Evolutionary conservation across 306 rosid species (phyloP).

Genomic region (Rosa lucieae): DNA sequence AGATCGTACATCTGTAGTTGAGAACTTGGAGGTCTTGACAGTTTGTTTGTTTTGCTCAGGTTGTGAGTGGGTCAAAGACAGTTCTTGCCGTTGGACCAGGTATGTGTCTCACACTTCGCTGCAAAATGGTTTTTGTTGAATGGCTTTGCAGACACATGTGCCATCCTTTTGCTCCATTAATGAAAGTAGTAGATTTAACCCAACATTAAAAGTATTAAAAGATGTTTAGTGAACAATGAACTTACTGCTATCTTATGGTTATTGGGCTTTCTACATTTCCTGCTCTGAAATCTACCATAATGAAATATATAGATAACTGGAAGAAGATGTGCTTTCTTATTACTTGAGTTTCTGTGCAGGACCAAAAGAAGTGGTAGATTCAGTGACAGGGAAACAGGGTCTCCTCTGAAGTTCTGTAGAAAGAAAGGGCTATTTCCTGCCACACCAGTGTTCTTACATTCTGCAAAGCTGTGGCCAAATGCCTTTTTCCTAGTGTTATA

Average conservation of each 20-base stretch:
- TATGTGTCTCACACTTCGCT: constrained; percentile 28
- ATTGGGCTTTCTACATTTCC: background rate
- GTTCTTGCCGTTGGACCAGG: constrained; percentile 98
- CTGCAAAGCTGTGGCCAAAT: background rate
- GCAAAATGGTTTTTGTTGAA: background rate
- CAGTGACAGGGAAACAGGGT: constrained; percentile 68
- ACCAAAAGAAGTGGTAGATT: constrained; percentile 60
- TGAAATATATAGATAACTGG: background rate
- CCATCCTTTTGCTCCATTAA: background rate
- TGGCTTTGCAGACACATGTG: background rate
- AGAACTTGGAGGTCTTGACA: background rate
- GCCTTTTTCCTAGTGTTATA: background rate
- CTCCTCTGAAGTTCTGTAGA: constrained; percentile 51
- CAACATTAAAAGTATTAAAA: background rate
- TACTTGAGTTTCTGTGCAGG: constrained; percentile 45
- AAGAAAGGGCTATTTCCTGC: constrained; percentile 13
- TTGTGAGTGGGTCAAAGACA: constrained; percentile 76
- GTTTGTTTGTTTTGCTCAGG: constrained; percentile 44
- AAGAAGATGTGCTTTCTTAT: background rate
- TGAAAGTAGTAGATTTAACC: background rate
- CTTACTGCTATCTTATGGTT: background rate
- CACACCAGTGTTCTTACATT: background rate
- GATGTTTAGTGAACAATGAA: background rate
- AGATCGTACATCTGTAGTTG: background rate
- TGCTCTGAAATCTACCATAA: background rate